Percentiles rank a stretch among this genome's conserved stretches.
These are phyloP conservation scores for Termitomyces heimii DNA, from an alignment of 768 basidiomycete species.

Conservation along the genomic window DNA sequence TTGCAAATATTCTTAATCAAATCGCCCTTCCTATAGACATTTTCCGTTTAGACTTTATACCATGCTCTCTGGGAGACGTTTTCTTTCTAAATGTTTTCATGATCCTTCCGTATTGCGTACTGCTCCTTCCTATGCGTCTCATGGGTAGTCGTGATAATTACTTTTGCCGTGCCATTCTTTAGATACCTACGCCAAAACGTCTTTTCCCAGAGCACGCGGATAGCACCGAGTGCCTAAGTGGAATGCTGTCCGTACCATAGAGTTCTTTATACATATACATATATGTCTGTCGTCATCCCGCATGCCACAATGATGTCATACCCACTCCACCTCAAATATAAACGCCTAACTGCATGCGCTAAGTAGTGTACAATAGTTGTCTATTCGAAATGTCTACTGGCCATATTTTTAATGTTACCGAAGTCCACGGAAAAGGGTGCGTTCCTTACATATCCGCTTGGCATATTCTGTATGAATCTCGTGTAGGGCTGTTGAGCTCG, in stretches of 20 bases:
- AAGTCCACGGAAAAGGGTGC: constrained; percentile 27
- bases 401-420: constrained; percentile 33
- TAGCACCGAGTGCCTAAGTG: not conserved
- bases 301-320: constrained; percentile 8
- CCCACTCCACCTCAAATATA: not conserved
- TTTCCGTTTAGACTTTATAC: not conserved
- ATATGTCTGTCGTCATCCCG: constrained; percentile 2
- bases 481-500: constrained; percentile 28
- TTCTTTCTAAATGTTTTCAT: not conserved
- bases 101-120: not conserved
- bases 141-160: not conserved
- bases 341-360: not conserved
- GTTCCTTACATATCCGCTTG: constrained; percentile 5
- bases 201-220: not conserved
- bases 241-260: not conserved
- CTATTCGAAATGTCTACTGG: constrained; percentile 17
- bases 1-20: not conserved
- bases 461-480: not conserved
- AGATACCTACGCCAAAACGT: not conserved
- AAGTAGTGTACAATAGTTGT: too few species aligned
- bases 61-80: not conserved
- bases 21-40: not conserved
- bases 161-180: not conserved
- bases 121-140: not conserved
- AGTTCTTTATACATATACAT: not conserved